Conservation (phyloP, 2,329 filamentous ascomycete genomes). For the Ophiostoma sp. region DNA sequence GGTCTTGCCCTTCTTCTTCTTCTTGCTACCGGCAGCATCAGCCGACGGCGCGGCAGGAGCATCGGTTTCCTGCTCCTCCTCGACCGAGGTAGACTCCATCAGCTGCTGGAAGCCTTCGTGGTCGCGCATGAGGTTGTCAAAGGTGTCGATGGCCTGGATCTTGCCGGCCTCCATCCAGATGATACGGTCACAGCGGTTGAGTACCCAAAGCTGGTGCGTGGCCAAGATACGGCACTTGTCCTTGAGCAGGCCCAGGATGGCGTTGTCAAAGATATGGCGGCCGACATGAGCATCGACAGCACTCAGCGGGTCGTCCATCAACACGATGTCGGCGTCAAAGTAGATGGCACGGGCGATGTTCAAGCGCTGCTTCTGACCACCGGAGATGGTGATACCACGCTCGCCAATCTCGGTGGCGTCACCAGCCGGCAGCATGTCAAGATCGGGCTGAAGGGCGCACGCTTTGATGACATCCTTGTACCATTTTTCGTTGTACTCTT, state of each 20-base stretch:
- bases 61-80: conserved; percentile 59
- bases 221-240: conserved; percentile 89
- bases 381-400: conserved; percentile 90
- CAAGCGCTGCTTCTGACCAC: conserved; percentile 90
- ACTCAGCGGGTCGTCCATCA: conserved; percentile 69
- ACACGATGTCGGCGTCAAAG: conserved; percentile 66
- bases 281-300: conserved; percentile 71
- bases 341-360: conserved; percentile 86
- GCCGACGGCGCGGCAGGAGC: conserved; percentile 34
- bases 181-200: conserved; percentile 86
- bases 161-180: conserved; percentile 88
- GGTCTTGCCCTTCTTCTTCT: conserved; percentile 57
- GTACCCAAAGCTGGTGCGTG: conserved; percentile 92
- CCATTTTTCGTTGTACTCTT: conserved; percentile 72
- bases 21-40: conserved; percentile 47
- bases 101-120: conserved; percentile 77
- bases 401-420: conserved; percentile 94
- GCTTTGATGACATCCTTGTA: conserved; percentile 82
- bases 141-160: conserved; percentile 84
- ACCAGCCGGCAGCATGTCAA: conserved; percentile 89
- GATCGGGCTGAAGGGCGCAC: conserved; percentile 80
- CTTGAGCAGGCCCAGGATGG: conserved; percentile 83
- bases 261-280: conserved; percentile 84
- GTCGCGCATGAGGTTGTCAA: conserved; percentile 78
- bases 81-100: conserved; percentile 80